Base-by-base conservation (phyloP, 2,329 filamentous ascomycete species). In the Fusarium transvaalense region DNA sequence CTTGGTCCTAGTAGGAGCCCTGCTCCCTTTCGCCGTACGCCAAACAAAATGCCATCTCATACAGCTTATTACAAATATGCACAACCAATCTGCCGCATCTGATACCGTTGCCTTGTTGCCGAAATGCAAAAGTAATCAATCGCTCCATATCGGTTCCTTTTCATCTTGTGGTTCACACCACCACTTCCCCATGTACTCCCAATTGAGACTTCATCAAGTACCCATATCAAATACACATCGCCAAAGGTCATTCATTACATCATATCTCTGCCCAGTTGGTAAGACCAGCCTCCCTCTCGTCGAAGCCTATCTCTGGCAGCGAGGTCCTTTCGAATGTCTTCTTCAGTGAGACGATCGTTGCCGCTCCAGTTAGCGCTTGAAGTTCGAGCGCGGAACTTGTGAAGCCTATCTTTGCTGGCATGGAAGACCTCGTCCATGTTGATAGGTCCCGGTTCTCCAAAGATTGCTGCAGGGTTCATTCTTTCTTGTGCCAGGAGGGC, bases 351-450 rank as follows among this genome's bases (percentile, higher is more conserved):
- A 54, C 85, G 81, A 72, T 99, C 97, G 5, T 91, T 84, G 56
- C 92, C 87, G 75, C 88, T 91, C 96, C 96, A 99, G 81, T 97
- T 97, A 35, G 97, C 97, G 79, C 93, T 97, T 72, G 93, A 97
- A 7, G 95, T 97, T 57, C 96, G 88, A 52, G 92, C 90, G 19
- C 97, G 89, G 85, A 97, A 98, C 76, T 93, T 92, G 83, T 92
- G 92, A 78, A 92, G 89, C 68, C 91, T 84, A 57, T 95, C 93
- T 78, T 94, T 94, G 79, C 92, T 94, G 78, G 94, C 93, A 79
- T 87, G 91, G 81, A 99, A 99, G 32, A 97, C 94, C 77, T 98
- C 94, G 75, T 99, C 97, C 91, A 99, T 96, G 75, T 93, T 93
- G 69, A 99, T 84, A 14, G 94, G 92, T 13, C 88, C 90, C 25